phyloP scores from a whole-genome alignment of 148 eudicot species.

The Persicaria maculosa region DNA sequence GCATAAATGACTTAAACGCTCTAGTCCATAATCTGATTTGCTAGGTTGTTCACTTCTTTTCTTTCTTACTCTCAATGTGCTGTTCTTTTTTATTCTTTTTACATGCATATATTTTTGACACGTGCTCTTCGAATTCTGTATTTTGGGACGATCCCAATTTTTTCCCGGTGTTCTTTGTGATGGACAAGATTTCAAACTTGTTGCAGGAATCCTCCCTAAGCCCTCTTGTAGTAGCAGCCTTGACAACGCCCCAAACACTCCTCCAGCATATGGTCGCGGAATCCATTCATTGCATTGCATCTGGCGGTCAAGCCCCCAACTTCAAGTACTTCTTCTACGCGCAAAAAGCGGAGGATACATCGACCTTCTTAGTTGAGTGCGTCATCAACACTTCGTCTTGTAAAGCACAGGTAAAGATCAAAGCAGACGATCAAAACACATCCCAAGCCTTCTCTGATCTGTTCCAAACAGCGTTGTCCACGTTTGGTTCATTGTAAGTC shows the following conservation, averaged over 20 bases:
- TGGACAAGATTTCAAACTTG: constrained; percentile 3
- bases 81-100: neutral
- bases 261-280: constrained; percentile 77
- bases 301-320: constrained; percentile 94
- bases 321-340: constrained; percentile 97
- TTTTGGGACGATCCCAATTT: neutral
- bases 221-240: constrained; percentile 73
- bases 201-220: constrained; percentile 58
- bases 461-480: constrained; percentile 78
- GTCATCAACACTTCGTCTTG: constrained; percentile 74
- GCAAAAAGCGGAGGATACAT: constrained; percentile 61
- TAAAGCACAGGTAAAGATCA: constrained; percentile 87
- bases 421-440: constrained; percentile 82
- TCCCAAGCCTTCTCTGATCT: constrained; percentile 72
- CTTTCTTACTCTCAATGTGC: neutral
- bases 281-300: constrained; percentile 88
- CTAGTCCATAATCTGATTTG: neutral
- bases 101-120: neutral
- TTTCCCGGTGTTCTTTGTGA: neutral
- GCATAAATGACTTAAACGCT: too few relatives aligned
- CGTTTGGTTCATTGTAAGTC: constrained; percentile 34
- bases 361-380: constrained; percentile 82
- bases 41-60: neutral
- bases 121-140: neutral
- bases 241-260: constrained; percentile 75